Base-by-base conservation (phyloP, 306 rosid genomes). In the Trifolium fragiferum region DNA sequence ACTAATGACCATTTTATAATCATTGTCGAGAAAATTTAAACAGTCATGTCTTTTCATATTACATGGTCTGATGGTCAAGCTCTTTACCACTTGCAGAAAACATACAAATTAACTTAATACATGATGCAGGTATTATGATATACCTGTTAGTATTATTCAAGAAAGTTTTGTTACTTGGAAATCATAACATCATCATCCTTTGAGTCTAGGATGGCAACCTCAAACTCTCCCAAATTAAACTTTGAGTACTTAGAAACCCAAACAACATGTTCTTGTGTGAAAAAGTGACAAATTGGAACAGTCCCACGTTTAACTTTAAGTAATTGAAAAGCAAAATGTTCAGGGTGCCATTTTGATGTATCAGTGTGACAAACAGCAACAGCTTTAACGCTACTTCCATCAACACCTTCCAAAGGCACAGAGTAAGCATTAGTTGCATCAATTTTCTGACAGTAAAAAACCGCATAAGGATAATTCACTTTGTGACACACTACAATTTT, bases 291-390 rank as follows among this genome's bases (percentile, higher is more conserved):
- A 32, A 93, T 66, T 0, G 97, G 92, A 74, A 85, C 77, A 15
- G 87, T 86, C 65, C 98, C 98, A 3, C 96, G 93, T 78, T 82
- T 72, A 40, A 90, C 88, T 49, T 89, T 87, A 18, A 93, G 93
- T 0, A 87, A 85, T 68, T 86, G 86, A 66, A 90, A 93, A 13
- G 98, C 98, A 80, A 93, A 66, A 76, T 93, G 98, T 23, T 89
- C 87, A 3, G 93, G 96, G 37, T 90, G 89, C 98, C 98, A 93
- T 4, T 82, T 73, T 6, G 93, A 83, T 7, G 98, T 89, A 78
- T 90, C 86, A 0, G 87, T 82, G 41, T 93, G 98, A 67, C 98
- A 93, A 7, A 87, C 81, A 16, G 87, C 97, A n/a, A 86, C 75
- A 23, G 89, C 96, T 43, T 86, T 85, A n/a, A 82, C 88, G 21